These are phyloP conservation scores for Trichoderma orchidacearum DNA, from an alignment of 495 filamentous ascomycete genomes.

Conservation along the genomic window DNA sequence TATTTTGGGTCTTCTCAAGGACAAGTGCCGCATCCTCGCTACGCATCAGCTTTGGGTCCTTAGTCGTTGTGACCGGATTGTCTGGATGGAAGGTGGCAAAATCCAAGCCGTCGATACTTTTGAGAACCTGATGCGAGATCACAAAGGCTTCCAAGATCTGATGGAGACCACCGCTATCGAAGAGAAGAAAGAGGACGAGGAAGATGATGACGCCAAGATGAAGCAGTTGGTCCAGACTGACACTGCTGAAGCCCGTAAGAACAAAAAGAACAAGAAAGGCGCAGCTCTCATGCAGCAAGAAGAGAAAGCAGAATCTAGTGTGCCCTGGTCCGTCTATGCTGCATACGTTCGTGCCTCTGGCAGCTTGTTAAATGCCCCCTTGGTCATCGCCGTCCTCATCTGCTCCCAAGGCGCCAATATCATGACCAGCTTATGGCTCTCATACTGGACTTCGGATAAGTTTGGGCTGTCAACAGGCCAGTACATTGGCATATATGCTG, in stretches of 20 bases:
- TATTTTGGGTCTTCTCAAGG: constrained; percentile 75
- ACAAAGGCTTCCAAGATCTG: constrained; percentile 59
- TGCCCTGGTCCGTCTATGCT: constrained; percentile 70
- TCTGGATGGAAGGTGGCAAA: constrained; percentile 78
- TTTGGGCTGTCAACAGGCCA: constrained; percentile 48
- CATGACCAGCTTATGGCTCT: constrained; percentile 78
- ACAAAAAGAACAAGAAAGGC: constrained; percentile 49
- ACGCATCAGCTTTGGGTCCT: constrained; percentile 93
- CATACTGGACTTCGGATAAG: constrained; percentile 76
- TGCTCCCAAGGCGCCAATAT: constrained; percentile 74
- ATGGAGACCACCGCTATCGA: constrained; percentile 76
- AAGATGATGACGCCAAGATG: constrained; percentile 30
- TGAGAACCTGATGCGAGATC: constrained; percentile 65
- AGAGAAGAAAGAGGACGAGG: constrained; percentile 39
- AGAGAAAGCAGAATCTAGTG: constrained; percentile 69
- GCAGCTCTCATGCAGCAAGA: constrained; percentile 78
- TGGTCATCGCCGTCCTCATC: constrained; percentile 51
- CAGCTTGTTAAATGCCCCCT: constrained; percentile 49
- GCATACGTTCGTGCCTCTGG: constrained; percentile 75
- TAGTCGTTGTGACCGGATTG: constrained; percentile 74
- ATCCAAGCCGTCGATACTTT: constrained; percentile 81
- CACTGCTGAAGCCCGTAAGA: constrained; percentile 25
- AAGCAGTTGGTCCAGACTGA: constrained; percentile 15
- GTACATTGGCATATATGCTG: constrained; percentile 84
- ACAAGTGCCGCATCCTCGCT: constrained; percentile 81